Evolutionary conservation across 495 filamentous ascomycete species (phyloP).

Genomic region (Letharia columbiana): DNA sequence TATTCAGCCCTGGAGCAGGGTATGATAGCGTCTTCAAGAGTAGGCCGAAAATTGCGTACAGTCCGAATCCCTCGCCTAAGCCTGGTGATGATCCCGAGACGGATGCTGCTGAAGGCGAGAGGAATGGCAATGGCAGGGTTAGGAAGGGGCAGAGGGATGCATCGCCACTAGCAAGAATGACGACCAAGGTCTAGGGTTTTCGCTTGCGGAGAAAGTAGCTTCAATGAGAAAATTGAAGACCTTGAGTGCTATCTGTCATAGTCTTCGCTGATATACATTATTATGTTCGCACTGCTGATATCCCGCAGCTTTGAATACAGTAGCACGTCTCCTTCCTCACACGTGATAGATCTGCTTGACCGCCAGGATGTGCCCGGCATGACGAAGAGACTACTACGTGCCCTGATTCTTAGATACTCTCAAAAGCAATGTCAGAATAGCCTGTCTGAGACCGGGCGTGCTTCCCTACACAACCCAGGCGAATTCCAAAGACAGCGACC

Average conservation of each 20-base stretch:
- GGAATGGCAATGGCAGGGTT: not conserved
- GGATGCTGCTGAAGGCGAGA: not conserved
- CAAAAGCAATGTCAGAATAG: no score
- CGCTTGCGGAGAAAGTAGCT: not conserved
- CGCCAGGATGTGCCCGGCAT: not conserved
- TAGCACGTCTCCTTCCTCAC: not conserved
- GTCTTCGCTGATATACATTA: not conserved
- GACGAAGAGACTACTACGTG: not conserved
- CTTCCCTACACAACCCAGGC: no score
- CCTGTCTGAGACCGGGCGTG: no score
- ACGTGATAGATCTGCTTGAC: not conserved
- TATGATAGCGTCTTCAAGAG: conserved; percentile 84
- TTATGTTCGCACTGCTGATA: not conserved
- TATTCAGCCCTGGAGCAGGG: conserved; percentile 61
- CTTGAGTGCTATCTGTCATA: not conserved
- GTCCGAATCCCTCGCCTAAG: conserved; percentile 55
- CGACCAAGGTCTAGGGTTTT: not conserved
- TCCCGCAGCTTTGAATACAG: not conserved
- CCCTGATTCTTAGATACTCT: no score
- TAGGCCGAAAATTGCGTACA: conserved; percentile 66
- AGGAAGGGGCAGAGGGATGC: not conserved
- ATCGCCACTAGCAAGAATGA: not conserved
- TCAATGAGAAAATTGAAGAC: not conserved
- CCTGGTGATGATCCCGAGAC: not conserved
- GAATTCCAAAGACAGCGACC: no score